A percentile compares a stretch with the other conserved stretches of the same genome.
Evolutionary conservation across 2,329 filamentous ascomycete genomes (phyloP).

Genomic region (Trichoderma breve): DNA sequence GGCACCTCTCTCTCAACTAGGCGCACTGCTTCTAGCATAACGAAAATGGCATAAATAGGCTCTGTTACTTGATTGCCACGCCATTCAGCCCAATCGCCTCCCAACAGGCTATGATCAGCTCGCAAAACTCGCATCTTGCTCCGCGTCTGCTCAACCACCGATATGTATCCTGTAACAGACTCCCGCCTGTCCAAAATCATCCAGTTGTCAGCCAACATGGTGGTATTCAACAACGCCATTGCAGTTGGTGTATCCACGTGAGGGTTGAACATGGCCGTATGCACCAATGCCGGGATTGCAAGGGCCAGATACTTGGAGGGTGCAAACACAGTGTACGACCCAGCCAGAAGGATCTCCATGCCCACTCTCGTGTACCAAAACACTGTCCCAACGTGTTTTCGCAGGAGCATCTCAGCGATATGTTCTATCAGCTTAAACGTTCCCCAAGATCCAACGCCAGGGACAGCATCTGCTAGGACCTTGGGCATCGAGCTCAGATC

Average conservation of each 20-base stretch:
- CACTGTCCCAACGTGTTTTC: slow-evolving; percentile 57
- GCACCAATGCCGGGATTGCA: slow-evolving; percentile 69
- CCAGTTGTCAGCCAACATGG: slow-evolving; percentile 65
- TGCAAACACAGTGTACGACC: slow-evolving; percentile 62
- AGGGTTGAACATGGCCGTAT: slow-evolving; percentile 69
- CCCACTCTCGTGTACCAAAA: slow-evolving; percentile 68
- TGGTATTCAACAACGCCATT: slow-evolving; percentile 62
- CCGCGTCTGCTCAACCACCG: slow-evolving; percentile 74
- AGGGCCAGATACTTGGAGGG: slow-evolving; percentile 68
- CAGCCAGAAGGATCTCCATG: slow-evolving; percentile 66
- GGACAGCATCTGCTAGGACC: slow-evolving; percentile 60
- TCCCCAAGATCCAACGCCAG: slow-evolving; percentile 64
- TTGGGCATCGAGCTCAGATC: slow-evolving; percentile 55
- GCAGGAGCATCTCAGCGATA: slow-evolving; percentile 40
- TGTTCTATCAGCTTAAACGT: slow-evolving; percentile 57
- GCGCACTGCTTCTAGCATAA: slow-evolving; percentile 88
- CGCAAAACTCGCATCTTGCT: slow-evolving; percentile 77
- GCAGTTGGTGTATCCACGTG: slow-evolving; percentile 65
- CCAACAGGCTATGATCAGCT: slow-evolving; percentile 90
- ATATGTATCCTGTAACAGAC: slow-evolving; percentile 88
- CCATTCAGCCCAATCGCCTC: slow-evolving; percentile 78
- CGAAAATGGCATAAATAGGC: slow-evolving; percentile 94
- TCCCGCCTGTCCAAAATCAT: slow-evolving; percentile 77
- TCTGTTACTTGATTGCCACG: slow-evolving; percentile 63
- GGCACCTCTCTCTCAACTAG: slow-evolving; percentile 63